A percentile compares a stretch with the other conserved stretches of the same genome.
Evolutionary conservation across 257 asterid species (phyloP).

Genomic region (Rubia yunnanensis): DNA sequence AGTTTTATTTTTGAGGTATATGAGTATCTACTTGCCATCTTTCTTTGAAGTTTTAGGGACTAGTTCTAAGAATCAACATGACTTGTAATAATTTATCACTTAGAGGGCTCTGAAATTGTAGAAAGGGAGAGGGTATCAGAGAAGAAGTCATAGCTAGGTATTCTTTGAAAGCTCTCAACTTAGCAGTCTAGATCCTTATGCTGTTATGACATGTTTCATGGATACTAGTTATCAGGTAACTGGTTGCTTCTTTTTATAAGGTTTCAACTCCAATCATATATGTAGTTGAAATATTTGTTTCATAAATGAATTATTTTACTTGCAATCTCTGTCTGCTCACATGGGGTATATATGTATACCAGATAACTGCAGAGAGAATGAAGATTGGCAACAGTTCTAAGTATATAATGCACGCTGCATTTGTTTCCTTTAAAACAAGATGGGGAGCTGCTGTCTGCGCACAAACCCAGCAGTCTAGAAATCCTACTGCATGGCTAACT

Average conservation of each 20-base stretch:
- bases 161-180: too few relatives aligned
- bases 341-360: slow-evolving; percentile 12
- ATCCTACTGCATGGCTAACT: slow-evolving; percentile 84
- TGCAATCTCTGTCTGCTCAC: not conserved
- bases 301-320: not conserved
- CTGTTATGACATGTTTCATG: too few relatives aligned
- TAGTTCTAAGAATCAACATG: not conserved
- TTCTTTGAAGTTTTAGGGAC: not conserved
- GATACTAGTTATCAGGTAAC: not conserved
- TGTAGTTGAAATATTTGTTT: not conserved
- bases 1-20: not conserved
- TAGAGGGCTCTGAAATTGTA: not conserved
- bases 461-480: slow-evolving; percentile 79
- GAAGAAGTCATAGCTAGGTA: too few relatives aligned
- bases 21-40: not conserved
- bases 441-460: slow-evolving; percentile 98
- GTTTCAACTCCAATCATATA: not conserved
- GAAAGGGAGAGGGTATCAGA: not conserved
- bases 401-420: slow-evolving; percentile 72
- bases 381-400: slow-evolving; percentile 49
- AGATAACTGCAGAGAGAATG: slow-evolving; percentile 65
- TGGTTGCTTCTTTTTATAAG: not conserved
- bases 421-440: slow-evolving; percentile 83
- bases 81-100: not conserved
- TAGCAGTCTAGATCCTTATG: too few relatives aligned